phyloP scores from a whole-genome alignment of 495 filamentous ascomycete species.

The Neurospora hispaniola region DNA sequence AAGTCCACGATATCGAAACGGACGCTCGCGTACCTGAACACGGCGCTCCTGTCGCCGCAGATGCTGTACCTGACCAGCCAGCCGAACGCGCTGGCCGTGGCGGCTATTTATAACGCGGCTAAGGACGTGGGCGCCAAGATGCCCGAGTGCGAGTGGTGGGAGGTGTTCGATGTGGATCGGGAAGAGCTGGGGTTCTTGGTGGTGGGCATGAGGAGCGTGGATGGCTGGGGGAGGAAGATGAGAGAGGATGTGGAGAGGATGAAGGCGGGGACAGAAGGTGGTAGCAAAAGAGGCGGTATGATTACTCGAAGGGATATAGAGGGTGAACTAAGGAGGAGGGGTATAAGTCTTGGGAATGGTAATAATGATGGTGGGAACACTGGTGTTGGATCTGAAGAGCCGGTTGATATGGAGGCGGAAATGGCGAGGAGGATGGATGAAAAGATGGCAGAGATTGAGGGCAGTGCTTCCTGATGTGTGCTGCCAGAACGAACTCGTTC shows the following conservation, averaged over 20 bases:
- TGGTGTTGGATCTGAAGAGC: conserved; percentile 23
- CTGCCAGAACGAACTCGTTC: neutral
- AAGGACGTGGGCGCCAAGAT: conserved; percentile 66
- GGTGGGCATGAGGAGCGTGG: conserved; percentile 72
- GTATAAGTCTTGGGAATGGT: conserved; percentile 23
- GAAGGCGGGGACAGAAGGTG: conserved; percentile 13
- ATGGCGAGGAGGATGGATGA: conserved; percentile 49
- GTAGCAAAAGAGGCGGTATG: conserved; percentile 19
- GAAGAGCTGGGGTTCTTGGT: conserved; percentile 93
- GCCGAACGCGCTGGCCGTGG: conserved; percentile 72
- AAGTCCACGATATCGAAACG: conserved; percentile 44
- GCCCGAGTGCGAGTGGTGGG: conserved; percentile 85
- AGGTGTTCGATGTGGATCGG: conserved; percentile 93
- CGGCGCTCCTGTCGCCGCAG: conserved; percentile 75
- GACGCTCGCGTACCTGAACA: conserved; percentile 69
- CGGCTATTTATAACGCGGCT: conserved; percentile 82
- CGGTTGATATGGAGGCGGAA: conserved; percentile 47
- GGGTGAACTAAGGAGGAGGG: conserved; percentile 34
- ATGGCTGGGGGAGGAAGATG: conserved; percentile 50
- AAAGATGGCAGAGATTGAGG: conserved; percentile 35
- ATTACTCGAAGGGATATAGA: conserved; percentile 31
- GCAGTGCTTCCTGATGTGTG: neutral
- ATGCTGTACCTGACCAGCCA: conserved; percentile 87
- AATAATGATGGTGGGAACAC: neutral
- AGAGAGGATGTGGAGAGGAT: conserved; percentile 20